These are phyloP conservation scores for Kingdonia uniflora DNA, from an alignment of 164 flowering plant species.

Conservation along the genomic window DNA sequence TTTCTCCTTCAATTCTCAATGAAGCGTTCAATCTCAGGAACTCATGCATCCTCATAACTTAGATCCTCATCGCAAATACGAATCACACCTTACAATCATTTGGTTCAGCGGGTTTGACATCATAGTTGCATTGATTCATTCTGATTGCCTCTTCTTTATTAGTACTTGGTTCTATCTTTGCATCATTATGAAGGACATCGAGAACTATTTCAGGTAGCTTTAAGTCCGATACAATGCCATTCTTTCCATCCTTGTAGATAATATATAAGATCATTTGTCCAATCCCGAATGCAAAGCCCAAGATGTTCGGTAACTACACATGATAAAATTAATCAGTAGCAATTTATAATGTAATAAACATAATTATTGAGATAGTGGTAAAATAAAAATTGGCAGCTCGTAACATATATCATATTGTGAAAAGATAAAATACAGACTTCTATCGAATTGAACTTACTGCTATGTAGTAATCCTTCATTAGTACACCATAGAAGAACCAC, in stretches of 20 bases:
- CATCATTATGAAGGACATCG: not conserved
- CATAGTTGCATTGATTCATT: not conserved
- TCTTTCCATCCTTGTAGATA: conserved; percentile 26
- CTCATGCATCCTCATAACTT: too few relatives aligned
- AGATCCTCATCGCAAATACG: too few relatives aligned
- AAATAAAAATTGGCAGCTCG: too few relatives aligned
- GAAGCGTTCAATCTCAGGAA: too few relatives aligned
- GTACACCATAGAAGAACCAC: conserved; percentile 73
- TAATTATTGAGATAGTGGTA: too few relatives aligned
- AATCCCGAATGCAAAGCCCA: conserved; percentile 54
- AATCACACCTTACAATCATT: conserved; percentile 1
- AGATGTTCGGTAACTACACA: conserved; percentile 44
- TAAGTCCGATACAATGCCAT: conserved; percentile 13
- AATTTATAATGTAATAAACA: too few relatives aligned
- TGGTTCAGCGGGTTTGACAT: not conserved
- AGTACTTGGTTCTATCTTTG: not conserved
- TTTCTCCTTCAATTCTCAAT: too few relatives aligned
- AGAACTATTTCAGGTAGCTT: conserved; percentile 18
- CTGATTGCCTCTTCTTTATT: not conserved
- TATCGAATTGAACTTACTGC: conserved; percentile 34
- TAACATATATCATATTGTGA: too few relatives aligned
- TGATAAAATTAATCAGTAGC: not conserved
- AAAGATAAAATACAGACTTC: not conserved
- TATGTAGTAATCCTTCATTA: conserved; percentile 39
- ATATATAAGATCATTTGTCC: conserved; percentile 54